Percentiles rank a stretch among this genome's conserved stretches.
Evolutionary conservation across 352 stramenopile genomes (phyloP).

Genomic region (Globisporangium megalacanthum): DNA sequence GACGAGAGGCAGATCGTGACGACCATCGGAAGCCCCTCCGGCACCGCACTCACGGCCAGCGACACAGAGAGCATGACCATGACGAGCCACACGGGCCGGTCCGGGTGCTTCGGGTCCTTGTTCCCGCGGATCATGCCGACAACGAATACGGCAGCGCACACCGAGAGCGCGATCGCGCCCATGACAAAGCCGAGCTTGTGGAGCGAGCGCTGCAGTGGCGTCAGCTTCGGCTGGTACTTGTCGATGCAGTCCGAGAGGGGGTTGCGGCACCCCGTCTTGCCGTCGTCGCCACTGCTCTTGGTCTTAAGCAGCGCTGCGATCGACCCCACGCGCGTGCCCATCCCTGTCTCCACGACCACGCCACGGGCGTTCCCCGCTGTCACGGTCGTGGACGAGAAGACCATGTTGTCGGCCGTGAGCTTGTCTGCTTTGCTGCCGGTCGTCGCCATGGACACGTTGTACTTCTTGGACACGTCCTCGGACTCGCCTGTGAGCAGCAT

Average conservation of each 20-base stretch:
- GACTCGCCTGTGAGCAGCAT: conserved; percentile 93
- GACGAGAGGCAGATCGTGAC: conserved; percentile 76
- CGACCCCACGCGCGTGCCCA: conserved; percentile 63
- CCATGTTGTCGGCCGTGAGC: conserved; percentile 81
- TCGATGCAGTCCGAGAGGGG: conserved; percentile 43
- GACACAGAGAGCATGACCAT: conserved; percentile 95
- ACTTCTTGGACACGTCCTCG: conserved; percentile 69
- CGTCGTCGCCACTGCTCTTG: conserved; percentile 17
- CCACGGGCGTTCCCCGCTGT: conserved; percentile 68
- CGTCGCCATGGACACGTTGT: conserved; percentile 29
- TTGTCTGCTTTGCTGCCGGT: conserved; percentile 18
- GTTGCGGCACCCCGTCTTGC: conserved; percentile 28
- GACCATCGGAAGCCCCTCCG: conserved; percentile 73
- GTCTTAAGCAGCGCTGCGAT: conserved; percentile 60
- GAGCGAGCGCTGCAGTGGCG: conserved; percentile 88
- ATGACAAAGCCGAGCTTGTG: conserved; percentile 93
- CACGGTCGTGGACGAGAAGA: conserved; percentile 90
- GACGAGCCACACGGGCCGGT: conserved; percentile 84
- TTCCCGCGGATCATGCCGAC: conserved; percentile 65
- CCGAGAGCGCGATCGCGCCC: conserved; percentile 77
- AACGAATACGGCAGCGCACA: conserved; percentile 85
- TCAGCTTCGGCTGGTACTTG: conserved; percentile 66
- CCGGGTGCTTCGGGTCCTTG: conserved; percentile 49
- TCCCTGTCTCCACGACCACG: conserved; percentile 65
- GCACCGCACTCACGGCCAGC: conserved; percentile 64